A percentile compares a stretch with the other conserved stretches of the same genome.
Evolutionary conservation across 2,329 filamentous ascomycete genomes (phyloP).

Genomic region (Hansfordia pulvinata): DNA sequence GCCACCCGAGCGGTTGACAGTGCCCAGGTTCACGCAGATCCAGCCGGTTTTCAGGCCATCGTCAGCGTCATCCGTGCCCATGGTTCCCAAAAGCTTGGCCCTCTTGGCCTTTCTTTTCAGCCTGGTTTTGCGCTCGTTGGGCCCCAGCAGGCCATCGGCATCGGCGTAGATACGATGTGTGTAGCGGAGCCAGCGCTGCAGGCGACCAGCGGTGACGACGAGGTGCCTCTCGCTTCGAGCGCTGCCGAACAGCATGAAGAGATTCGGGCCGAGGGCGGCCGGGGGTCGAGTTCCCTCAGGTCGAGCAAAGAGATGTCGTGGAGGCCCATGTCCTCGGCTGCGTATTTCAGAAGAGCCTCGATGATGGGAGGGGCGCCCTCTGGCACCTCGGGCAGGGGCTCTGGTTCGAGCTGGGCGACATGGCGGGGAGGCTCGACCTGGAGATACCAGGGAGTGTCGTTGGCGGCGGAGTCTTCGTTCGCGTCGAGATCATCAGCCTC

Average conservation of each 20-base stretch:
- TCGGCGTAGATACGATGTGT: conserved; percentile 59
- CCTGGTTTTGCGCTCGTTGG: conserved; percentile 84
- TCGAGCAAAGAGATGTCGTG: conserved; percentile 74
- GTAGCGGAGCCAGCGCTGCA: conserved; percentile 72
- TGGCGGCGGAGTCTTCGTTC: conserved; percentile 3
- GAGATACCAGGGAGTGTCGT: conserved; percentile 60
- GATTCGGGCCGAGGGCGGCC: conserved; percentile 71
- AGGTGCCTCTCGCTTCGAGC: conserved; percentile 88
- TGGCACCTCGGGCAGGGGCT: conserved; percentile 41
- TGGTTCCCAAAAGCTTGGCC: conserved; percentile 65
- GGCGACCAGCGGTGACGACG: conserved; percentile 78
- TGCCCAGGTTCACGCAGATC: conserved; percentile 86
- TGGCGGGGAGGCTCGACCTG: conserved; percentile 51
- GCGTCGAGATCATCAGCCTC: conserved; percentile 2
- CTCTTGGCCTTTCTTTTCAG: conserved; percentile 67
- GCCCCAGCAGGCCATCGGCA: conserved; percentile 78
- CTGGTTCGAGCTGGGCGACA: conserved; percentile 29
- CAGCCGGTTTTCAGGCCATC: conserved; percentile 88
- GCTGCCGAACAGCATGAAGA: conserved; percentile 87
- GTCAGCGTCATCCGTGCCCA: conserved; percentile 49
- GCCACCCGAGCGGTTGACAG: conserved; percentile 44
- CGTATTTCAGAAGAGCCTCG: conserved; percentile 57
- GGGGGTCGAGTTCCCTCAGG: conserved; percentile 71
- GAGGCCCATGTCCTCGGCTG: conserved; percentile 74
- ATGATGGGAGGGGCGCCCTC: conserved; percentile 58